Conservation (phyloP, 2,329 filamentous ascomycete genomes). For the Emericellopsis atlantica region DNA sequence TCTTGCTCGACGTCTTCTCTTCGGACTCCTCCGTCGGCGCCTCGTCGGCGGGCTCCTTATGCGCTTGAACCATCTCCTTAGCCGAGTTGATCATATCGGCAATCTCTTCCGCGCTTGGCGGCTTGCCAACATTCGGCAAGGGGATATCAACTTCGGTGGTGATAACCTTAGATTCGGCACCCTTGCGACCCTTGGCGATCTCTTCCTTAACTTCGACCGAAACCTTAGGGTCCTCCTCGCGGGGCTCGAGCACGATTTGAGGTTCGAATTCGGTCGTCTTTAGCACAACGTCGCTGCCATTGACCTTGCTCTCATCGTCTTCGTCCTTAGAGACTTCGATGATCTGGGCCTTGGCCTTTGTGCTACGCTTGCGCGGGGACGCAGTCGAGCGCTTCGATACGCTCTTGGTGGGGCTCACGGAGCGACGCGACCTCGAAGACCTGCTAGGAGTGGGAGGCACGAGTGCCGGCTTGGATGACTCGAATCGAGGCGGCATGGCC, state of each 20-base stretch:
- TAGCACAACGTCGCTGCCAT: constrained; percentile 17
- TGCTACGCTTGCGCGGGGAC: constrained; percentile 41
- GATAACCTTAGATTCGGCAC: constrained; percentile 57
- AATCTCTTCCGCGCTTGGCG: constrained; percentile 66
- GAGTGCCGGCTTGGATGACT: constrained; percentile 34
- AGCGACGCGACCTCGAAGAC: constrained; percentile 38
- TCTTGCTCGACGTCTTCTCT: constrained; percentile 35
- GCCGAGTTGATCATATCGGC: constrained; percentile 77
- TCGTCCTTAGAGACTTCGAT: constrained; percentile 16
- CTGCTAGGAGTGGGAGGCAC: constrained; percentile 37
- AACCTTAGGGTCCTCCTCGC: constrained; percentile 46
- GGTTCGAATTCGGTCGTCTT: constrained; percentile 39
- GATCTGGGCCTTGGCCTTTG: constrained; percentile 27
- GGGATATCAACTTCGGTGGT: constrained; percentile 66
- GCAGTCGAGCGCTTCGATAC: constrained; percentile 24
- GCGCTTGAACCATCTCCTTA: constrained; percentile 65
- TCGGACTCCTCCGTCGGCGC: constrained; percentile 22
- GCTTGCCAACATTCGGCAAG: constrained; percentile 39
- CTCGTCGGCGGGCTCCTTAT: constrained; percentile 36
- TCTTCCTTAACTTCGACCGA: constrained; percentile 60
- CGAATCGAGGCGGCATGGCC: constrained; percentile 58
- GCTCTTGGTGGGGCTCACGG: constrained; percentile 43
- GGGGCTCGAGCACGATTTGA: constrained; percentile 32
- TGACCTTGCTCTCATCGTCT: constrained; percentile 16
- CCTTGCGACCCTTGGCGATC: constrained; percentile 37